A percentile compares a stretch with the other conserved stretches of the same genome.
Evolutionary conservation across 305 asterid species (phyloP).

Genomic region (Rubia peregrina): DNA sequence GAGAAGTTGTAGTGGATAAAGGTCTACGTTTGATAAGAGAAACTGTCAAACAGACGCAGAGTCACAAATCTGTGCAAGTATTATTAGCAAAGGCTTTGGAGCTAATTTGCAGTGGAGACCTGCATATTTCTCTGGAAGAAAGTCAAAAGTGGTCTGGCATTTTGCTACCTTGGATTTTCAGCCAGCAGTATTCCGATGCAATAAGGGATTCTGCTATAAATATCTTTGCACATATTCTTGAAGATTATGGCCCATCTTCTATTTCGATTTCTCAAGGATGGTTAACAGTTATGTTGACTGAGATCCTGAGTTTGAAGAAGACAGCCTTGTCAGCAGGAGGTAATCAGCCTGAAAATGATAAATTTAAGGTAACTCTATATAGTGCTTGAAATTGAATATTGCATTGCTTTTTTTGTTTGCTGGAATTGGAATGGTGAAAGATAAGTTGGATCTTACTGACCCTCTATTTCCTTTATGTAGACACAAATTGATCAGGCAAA

Average conservation of each 20-base stretch:
- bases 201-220: conserved; percentile 71
- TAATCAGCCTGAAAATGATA: conserved; percentile 50
- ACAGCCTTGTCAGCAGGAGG: conserved; percentile 47
- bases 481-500: conserved; percentile 86
- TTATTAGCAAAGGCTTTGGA: conserved; percentile 87
- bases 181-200: conserved; percentile 54
- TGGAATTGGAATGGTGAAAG: background rate
- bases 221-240: conserved; percentile 82
- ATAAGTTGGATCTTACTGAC: conserved; percentile 5
- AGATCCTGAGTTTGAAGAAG: conserved; percentile 58
- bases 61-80: conserved; percentile 71
- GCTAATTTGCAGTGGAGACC: conserved; percentile 53
- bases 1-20: conserved; percentile 66
- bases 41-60: conserved; percentile 60
- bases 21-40: conserved; percentile 90
- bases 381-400: background rate
- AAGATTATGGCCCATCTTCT: conserved; percentile 92
- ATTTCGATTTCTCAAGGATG: conserved; percentile 94
- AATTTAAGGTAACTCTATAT: conserved; percentile 61
- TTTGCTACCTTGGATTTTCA: conserved; percentile 83
- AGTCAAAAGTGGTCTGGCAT: conserved; percentile 90
- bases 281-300: conserved; percentile 69
- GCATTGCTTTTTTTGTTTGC: background rate
- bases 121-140: conserved; percentile 91
- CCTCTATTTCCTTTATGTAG: conserved; percentile 43